These are phyloP conservation scores for Metschnikowia similis DNA, from an alignment of 805 yeast species.

Conservation along the genomic window DNA sequence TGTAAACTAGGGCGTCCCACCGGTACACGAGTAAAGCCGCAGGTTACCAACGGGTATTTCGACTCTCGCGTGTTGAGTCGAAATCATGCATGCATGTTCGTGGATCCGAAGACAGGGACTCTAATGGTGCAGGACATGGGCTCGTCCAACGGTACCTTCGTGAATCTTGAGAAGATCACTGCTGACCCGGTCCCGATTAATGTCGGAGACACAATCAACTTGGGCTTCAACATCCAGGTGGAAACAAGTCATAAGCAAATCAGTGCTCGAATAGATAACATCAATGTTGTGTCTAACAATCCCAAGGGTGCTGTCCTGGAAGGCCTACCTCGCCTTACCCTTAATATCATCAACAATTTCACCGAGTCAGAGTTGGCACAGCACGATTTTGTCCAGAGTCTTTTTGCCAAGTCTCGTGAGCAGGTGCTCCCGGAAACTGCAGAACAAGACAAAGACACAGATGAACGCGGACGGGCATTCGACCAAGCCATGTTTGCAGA, in stretches of 20 bases:
- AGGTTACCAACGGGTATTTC: conserved; percentile 82
- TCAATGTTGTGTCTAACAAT: conserved; percentile 49
- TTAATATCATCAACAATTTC: conserved; percentile 13
- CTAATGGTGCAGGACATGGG: conserved; percentile 81
- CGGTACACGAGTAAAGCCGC: conserved; percentile 54
- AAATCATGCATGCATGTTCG: conserved; percentile 87
- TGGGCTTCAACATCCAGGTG: conserved; percentile 84
- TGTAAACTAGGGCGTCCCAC: conserved; percentile 88
- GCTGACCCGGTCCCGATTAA: conserved; percentile 59
- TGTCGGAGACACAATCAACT: conserved; percentile 82
- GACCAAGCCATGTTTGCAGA: conserved; percentile 64
- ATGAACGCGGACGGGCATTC: conserved; percentile 26
- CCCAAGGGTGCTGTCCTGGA: conserved; percentile 14
- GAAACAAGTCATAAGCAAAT: conserved; percentile 77
- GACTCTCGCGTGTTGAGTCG: conserved; percentile 91
- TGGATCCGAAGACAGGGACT: conserved; percentile 59
- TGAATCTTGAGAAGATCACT: conserved; percentile 69
- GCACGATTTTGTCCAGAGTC: conserved; percentile 32
- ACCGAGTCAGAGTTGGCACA: conserved; percentile 32
- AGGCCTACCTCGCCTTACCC: conserved; percentile 13
- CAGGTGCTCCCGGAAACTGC: conserved; percentile 4
- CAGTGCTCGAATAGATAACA: conserved; percentile 74
- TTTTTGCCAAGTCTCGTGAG: conserved; percentile 16
- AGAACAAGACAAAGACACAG: conserved; percentile 1
- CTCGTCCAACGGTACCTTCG: conserved; percentile 91